phyloP scores from a whole-genome alignment of 305 asterid genomes.

The Fraxinus angustifolia region DNA sequence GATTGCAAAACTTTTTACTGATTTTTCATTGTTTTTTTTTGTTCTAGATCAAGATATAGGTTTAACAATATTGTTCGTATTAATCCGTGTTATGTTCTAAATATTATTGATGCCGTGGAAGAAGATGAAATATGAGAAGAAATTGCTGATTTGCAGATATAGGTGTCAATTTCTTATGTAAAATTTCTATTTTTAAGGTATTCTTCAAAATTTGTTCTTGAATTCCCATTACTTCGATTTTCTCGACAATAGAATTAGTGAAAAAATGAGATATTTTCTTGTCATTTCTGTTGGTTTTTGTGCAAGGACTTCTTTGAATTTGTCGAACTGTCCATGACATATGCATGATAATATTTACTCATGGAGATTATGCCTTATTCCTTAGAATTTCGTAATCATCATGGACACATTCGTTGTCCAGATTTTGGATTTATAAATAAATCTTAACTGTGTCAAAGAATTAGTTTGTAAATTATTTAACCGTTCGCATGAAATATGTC shows the following conservation, averaged over 20 bases:
- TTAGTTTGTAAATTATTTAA: slow-evolving; percentile 2
- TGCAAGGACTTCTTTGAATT: not conserved
- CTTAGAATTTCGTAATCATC: not conserved
- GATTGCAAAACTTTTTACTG: not conserved
- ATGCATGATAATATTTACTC: not conserved
- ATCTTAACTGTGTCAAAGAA: not conserved
- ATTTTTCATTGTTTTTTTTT: not conserved
- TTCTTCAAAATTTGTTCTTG: not conserved
- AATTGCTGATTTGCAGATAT: not conserved
- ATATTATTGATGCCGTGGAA: not conserved
- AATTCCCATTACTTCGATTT: not conserved
- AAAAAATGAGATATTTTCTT: not conserved
- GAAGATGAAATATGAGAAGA: not conserved
- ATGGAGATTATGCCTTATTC: not conserved
- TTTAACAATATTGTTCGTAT: not conserved
- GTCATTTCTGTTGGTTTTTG: not conserved
- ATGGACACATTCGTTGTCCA: not conserved
- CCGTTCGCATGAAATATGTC: not conserved
- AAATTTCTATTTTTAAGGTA: not conserved
- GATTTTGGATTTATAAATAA: not conserved
- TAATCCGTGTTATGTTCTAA: not conserved
- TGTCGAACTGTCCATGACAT: not conserved
- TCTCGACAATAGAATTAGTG: not conserved
- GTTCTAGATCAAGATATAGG: not conserved
- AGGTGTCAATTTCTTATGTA: not conserved